A percentile compares a stretch with the other conserved stretches of the same genome.
These are phyloP conservation scores for Eucalyptus urophylla DNA, from an alignment of 345 rosid genomes.

Conservation along the genomic window DNA sequence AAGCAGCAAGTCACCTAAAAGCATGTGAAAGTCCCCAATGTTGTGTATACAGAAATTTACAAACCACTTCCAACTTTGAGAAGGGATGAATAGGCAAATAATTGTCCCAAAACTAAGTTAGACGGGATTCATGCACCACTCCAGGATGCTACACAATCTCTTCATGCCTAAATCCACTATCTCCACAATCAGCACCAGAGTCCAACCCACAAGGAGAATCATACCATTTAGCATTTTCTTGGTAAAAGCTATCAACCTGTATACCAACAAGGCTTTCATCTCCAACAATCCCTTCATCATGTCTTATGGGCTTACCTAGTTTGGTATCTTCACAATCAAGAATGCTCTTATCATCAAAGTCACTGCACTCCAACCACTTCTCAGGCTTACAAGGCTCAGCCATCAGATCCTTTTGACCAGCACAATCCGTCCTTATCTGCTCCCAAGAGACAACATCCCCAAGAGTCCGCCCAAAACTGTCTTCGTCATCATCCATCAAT, in stretches of 20 bases:
- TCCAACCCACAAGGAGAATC: conserved; percentile 97
- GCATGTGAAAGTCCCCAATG: conserved; percentile 22
- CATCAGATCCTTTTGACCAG: conserved; percentile 66
- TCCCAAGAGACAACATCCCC: conserved; percentile 95
- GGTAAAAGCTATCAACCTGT: conserved; percentile 97
- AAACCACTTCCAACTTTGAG: conserved; percentile 20
- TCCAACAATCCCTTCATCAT: conserved; percentile 67
- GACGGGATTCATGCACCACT: conserved; percentile 7
- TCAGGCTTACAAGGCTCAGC: conserved; percentile 73
- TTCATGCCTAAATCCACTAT: conserved; percentile 74
- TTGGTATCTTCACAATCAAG: conserved; percentile 88
- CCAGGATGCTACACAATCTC: conserved; percentile 5
- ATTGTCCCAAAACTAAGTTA: conserved; percentile 28
- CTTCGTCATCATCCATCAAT: conserved; percentile 83
- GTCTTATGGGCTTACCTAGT: conserved; percentile 74
- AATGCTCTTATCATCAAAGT: conserved; percentile 67
- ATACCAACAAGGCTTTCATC: conserved; percentile 88
- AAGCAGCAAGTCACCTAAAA: conserved; percentile 17
- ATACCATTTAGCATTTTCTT: conserved; percentile 87
- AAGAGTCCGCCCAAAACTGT: conserved; percentile 81
- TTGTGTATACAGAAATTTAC: conserved; percentile 45
- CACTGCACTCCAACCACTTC: conserved; percentile 51
- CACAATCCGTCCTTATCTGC: conserved; percentile 55
- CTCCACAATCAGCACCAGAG: conserved; percentile 73
- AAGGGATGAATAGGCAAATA: conserved; percentile 8